phyloP scores from a whole-genome alignment of 148 eudicot species.

The Cornus controversa region DNA sequence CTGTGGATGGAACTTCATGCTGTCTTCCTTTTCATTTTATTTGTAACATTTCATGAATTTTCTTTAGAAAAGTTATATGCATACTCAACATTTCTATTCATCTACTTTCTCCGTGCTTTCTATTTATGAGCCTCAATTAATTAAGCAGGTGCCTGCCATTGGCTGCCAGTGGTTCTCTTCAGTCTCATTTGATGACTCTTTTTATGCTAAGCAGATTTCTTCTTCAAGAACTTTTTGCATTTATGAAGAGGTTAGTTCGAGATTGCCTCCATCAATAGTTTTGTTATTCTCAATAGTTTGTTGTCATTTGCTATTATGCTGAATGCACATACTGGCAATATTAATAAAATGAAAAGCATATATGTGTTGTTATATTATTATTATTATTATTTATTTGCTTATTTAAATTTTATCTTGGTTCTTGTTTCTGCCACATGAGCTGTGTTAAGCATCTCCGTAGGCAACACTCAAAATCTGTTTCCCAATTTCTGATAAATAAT shows the following conservation, averaged over 20 bases:
- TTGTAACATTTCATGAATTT: not conserved
- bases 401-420: not conserved
- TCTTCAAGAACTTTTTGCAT: conserved; percentile 90
- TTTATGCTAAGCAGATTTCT: conserved; percentile 67
- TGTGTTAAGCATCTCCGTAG: not conserved
- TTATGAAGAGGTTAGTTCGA: conserved; percentile 68
- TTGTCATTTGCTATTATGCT: not conserved
- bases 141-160: conserved; percentile 66
- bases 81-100: not conserved
- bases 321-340: not conserved
- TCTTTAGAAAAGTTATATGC: not conserved
- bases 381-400: not conserved
- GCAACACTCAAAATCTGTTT: not conserved
- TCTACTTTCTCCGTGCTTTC: not conserved
- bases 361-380: not conserved
- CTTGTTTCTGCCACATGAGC: conserved; percentile 4
- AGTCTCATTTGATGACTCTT: conserved; percentile 30
- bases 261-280: not conserved
- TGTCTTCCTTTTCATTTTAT: not conserved
- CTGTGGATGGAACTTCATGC: not conserved
- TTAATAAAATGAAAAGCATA: no score
- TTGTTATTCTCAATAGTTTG: not conserved
- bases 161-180: conserved; percentile 89
- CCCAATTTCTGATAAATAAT: not conserved
- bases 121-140: not conserved